Evolutionary conservation across 2,329 filamentous ascomycete genomes (phyloP).

Genomic region (Colletotrichum endophyticum): DNA sequence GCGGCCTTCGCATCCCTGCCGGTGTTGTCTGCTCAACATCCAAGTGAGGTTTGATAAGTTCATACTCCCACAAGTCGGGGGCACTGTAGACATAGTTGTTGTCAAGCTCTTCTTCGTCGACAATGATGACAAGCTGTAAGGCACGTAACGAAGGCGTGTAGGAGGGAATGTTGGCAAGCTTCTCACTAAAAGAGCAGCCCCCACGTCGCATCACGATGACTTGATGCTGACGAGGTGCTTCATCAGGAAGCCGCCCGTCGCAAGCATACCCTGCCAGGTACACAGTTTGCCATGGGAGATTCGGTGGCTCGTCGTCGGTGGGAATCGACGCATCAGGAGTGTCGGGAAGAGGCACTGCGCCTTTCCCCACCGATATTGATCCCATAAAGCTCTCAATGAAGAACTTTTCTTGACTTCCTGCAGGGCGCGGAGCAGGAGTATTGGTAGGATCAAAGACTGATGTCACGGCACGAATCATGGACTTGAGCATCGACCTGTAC

Average conservation of each 20-base stretch:
- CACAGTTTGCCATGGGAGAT: constrained; percentile 71
- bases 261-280: constrained; percentile 77
- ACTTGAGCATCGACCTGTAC: constrained; percentile 50
- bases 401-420: constrained; percentile 18
- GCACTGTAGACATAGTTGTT: constrained; percentile 28
- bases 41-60: constrained; percentile 67
- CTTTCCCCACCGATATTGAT: constrained; percentile 57
- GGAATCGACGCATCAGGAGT: constrained; percentile 59
- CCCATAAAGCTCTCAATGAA: constrained; percentile 52
- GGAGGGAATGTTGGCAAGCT: constrained; percentile 83
- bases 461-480: constrained; percentile 50
- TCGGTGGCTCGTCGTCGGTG: constrained; percentile 36
- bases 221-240: constrained; percentile 64
- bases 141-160: constrained; percentile 66
- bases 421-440: constrained; percentile 34
- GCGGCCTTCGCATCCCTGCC: constrained; percentile 69
- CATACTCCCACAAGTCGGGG: constrained; percentile 26
- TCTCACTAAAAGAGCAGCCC: constrained; percentile 82
- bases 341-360: constrained; percentile 74
- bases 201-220: constrained; percentile 84
- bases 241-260: constrained; percentile 57
- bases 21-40: constrained; percentile 76
- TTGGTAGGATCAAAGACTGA: constrained; percentile 45
- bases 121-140: constrained; percentile 82
- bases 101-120: constrained; percentile 49